Percentiles rank a stretch among this genome's conserved stretches.
These are phyloP conservation scores for Lachancea kluyveri DNA, from an alignment of 805 yeast species.

Conservation along the genomic window DNA sequence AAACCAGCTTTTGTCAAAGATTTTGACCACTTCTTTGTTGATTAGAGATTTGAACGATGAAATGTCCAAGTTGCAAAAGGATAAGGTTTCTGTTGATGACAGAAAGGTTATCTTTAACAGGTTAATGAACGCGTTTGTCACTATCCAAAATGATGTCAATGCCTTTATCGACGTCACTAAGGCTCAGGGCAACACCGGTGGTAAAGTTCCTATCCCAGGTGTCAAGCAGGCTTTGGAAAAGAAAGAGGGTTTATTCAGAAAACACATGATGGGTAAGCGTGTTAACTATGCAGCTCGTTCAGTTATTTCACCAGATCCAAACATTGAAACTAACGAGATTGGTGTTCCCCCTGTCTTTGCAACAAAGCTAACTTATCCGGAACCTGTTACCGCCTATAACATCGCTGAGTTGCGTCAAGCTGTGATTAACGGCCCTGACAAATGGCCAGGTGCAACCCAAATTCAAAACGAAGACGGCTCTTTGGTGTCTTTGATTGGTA, in stretches of 20 bases:
- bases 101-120: constrained; percentile 76
- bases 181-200: constrained; percentile 67
- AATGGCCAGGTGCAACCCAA: constrained; percentile 98
- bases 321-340: constrained; percentile 93
- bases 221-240: constrained; percentile 95
- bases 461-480: constrained; percentile 94
- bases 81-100: constrained; percentile 58
- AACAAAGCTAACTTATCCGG: constrained; percentile 90
- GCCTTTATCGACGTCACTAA: constrained; percentile 90
- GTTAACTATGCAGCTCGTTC: constrained; percentile 99
- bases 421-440: constrained; percentile 94
- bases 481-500: constrained; percentile 71
- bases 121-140: constrained; percentile 92
- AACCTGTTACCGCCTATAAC: constrained; percentile 92
- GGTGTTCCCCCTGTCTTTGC: constrained; percentile 99
- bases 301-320: constrained; percentile 98
- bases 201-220: constrained; percentile 78
- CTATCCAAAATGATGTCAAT: constrained; percentile 91
- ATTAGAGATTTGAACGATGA: constrained; percentile 89
- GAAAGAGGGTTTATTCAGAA: constrained; percentile 97
- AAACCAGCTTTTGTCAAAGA: constrained; percentile 77
- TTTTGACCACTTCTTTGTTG: constrained; percentile 70
- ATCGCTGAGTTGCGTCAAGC: constrained; percentile 88
- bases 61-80: constrained; percentile 55
- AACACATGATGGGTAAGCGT: constrained; percentile 99